Evolutionary conservation across 768 basidiomycete genomes (phyloP).

Genomic region (Russula vinacea): DNA sequence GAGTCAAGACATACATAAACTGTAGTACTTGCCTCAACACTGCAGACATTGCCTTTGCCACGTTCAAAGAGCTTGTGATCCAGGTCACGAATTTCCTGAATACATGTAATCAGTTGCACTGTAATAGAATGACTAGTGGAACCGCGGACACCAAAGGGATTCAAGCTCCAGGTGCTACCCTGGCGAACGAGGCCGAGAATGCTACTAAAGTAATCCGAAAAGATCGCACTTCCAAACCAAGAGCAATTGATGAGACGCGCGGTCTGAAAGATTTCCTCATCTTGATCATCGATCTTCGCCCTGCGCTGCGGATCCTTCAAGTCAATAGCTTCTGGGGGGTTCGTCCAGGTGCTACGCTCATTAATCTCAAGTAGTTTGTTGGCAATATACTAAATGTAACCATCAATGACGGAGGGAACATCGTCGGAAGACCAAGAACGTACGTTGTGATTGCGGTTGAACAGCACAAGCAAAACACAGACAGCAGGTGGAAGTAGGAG

Average conservation of each 20-base stretch:
- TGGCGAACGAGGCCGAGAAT: conserved; percentile 77
- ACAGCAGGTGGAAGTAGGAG: conserved; percentile 76
- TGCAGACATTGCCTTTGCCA: conserved; percentile 77
- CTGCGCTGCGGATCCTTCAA: conserved; percentile 31
- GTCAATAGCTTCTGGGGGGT: conserved; percentile 56
- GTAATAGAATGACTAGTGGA: not conserved
- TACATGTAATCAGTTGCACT: not conserved
- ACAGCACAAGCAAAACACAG: conserved; percentile 74
- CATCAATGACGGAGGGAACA: not conserved
- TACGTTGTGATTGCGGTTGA: conserved; percentile 87
- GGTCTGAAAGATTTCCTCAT: conserved; percentile 74
- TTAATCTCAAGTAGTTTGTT: conserved; percentile 75
- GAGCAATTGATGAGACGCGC: conserved; percentile 73
- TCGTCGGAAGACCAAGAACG: conserved; percentile 32
- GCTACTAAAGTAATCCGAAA: conserved; percentile 77
- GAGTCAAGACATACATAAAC: not conserved
- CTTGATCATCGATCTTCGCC: conserved; percentile 37
- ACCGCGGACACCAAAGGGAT: conserved; percentile 60
- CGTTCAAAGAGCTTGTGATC: conserved; percentile 71
- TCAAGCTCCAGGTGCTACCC: conserved; percentile 74
- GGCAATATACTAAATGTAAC: conserved; percentile 65
- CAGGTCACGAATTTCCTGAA: conserved; percentile 59
- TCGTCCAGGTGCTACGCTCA: conserved; percentile 60
- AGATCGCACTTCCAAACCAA: conserved; percentile 78
- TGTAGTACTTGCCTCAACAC: conserved; percentile 58